Percentiles rank a stretch among this genome's conserved stretches.
Evolutionary conservation across 352 stramenopile genomes (phyloP).

Genomic region (Pythium coloratum): DNA sequence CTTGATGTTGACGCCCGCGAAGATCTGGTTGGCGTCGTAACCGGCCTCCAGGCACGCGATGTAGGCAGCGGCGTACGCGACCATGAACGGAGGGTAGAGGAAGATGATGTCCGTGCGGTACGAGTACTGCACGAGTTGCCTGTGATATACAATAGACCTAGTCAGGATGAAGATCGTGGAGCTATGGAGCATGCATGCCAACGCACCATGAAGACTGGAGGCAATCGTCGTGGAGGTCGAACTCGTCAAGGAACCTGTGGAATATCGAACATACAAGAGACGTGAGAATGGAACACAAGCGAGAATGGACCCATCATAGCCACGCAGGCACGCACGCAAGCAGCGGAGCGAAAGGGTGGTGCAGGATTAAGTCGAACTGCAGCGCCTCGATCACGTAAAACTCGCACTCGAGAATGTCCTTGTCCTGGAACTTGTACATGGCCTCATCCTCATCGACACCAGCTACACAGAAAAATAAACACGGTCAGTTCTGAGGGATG

Average conservation of each 20-base stretch:
- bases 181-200: not conserved
- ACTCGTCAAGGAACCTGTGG: constrained; percentile 78
- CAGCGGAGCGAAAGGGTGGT: constrained; percentile 81
- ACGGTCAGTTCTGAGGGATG: not conserved
- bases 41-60: constrained; percentile 76
- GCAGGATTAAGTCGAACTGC: constrained; percentile 87
- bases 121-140: constrained; percentile 87
- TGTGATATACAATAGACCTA: constrained; percentile 17
- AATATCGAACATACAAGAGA: not conserved
- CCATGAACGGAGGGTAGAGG: constrained; percentile 84
- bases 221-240: constrained; percentile 85
- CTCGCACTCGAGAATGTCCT: constrained; percentile 90
- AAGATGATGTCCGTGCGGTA: constrained; percentile 88
- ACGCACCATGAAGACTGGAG: constrained; percentile 79
- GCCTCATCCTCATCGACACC: constrained; percentile 84
- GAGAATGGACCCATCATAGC: not conserved
- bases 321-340: constrained; percentile 55
- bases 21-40: constrained; percentile 78
- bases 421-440: constrained; percentile 89
- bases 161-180: not conserved
- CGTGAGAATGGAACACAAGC: not conserved
- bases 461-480: constrained; percentile 30
- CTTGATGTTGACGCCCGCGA: constrained; percentile 81
- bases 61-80: constrained; percentile 81
- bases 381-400: constrained; percentile 89